Conservation (phyloP, 805 yeast species). For the Scheffersomyces coipomensis region DNA sequence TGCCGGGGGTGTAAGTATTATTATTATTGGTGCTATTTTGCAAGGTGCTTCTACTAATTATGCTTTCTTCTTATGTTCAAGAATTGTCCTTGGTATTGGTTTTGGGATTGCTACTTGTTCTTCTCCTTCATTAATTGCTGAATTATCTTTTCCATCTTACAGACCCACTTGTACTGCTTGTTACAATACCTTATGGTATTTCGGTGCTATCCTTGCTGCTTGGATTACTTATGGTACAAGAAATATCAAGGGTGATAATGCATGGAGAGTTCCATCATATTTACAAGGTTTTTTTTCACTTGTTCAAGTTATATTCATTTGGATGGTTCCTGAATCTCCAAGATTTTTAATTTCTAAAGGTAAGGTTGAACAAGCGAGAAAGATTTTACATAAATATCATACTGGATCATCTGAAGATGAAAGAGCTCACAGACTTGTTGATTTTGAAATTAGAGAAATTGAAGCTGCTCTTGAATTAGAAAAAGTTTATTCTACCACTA, state of each 20-base stretch:
- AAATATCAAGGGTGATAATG: conserved; percentile 25
- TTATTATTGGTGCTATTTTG: conserved; percentile 32
- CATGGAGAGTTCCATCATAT: conserved; percentile 57
- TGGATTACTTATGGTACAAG: conserved; percentile 52
- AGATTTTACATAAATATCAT: conserved; percentile 37
- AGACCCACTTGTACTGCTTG: conserved; percentile 40
- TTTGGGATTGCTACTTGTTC: conserved; percentile 37
- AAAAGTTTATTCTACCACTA: conserved; percentile 25
- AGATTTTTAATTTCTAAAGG: conserved; percentile 43
- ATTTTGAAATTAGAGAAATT: conserved; percentile 40
- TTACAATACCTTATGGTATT: conserved; percentile 51
- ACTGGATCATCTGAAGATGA: conserved; percentile 34
- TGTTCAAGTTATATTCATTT: conserved; percentile 33
- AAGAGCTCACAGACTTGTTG: conserved; percentile 22
- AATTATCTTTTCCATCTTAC: conserved; percentile 47
- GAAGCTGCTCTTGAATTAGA: conserved; percentile 40
- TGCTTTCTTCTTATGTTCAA: conserved; percentile 40
- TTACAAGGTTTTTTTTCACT: conserved; percentile 50
- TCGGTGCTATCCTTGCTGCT: conserved; percentile 53
- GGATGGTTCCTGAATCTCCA: conserved; percentile 49
- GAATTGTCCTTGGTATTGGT: conserved; percentile 52
- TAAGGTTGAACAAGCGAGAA: conserved; percentile 41
- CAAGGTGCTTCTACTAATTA: conserved; percentile 37
- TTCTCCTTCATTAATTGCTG: conserved; percentile 49
- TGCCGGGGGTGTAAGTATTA: conserved; percentile 21